Base-by-base conservation (phyloP, 2,329 filamentous ascomycete species). In the Ophiostoma angusticollis region DNA sequence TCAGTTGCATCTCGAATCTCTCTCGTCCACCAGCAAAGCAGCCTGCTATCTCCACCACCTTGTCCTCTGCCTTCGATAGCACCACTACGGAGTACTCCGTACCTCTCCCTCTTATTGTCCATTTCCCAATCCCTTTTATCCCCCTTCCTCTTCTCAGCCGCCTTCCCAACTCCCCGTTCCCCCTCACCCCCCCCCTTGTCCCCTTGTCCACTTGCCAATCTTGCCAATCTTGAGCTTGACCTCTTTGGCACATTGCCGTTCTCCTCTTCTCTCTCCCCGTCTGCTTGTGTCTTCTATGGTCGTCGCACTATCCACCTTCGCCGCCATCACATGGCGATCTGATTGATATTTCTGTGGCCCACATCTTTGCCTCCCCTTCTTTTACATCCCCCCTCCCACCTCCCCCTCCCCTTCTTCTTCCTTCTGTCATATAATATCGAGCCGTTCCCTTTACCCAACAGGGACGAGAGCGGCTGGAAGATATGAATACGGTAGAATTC, bases 401-500 rank as follows among this genome's bases (percentile, higher is more conserved):
- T 16, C 9, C 9, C 27, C 23, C n/a, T 28, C 17, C 22, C 23
- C 30, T 36, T 28, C 34, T 19, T 30, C 23, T 25, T 21, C 18
- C 31, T 27, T 33, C 25, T 29, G 34, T 29, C 16, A 17, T 30
- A 25, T 40, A 25, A 36, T 31, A 40, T 28, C 28, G 21, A 36
- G 32, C 39, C 33, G 13, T 24, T 23, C 30, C 43, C 31, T 33
- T 39, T 44, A 48, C 45, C 44, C 42, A 50, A 42, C 52, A 54
- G 44, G 52, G 41, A 45, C 50, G 47, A 54, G 56, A 22, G 32
- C 28, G 33, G 33, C 39, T 28, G 27, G 40, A 43, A 36, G 57
- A 49, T 50, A 63, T 64, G 61, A 60, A 54, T 55, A 60, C 59
- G 51, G 54, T 56, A 48, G 54, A 58, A 43, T 51, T 50, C 45